phyloP scores from a whole-genome alignment of 2,329 filamentous ascomycete genomes.

The Talaromyces atroroseus region DNA sequence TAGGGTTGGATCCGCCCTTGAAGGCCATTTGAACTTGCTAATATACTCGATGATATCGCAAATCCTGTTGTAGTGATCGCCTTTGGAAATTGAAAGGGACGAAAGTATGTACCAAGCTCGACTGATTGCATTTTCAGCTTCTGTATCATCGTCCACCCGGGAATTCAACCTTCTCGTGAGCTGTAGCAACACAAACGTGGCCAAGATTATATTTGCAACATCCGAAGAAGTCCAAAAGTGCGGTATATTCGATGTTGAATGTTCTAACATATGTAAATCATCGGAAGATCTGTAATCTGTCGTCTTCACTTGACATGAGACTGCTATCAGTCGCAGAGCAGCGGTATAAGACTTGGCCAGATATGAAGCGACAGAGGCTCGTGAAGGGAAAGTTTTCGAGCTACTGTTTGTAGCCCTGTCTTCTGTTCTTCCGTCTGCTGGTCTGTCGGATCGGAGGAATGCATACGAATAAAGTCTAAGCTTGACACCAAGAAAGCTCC shows the following conservation, averaged over 20 bases:
- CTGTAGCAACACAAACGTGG: background rate
- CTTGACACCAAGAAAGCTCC: background rate
- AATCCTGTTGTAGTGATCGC: background rate
- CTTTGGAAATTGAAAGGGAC: background rate
- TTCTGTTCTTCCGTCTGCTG: background rate
- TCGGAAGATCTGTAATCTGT: background rate
- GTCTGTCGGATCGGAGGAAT: background rate
- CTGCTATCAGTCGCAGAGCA: background rate
- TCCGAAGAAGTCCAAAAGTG: background rate
- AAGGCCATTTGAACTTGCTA: background rate
- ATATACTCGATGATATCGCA: background rate
- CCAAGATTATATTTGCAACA: background rate
- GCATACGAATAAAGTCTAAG: background rate
- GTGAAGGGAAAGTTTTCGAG: background rate
- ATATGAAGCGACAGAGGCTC: background rate
- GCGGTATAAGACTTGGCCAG: background rate
- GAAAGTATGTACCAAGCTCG: background rate
- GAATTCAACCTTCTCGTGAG: background rate
- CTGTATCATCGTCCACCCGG: background rate
- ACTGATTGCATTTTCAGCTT: conserved; percentile 12
- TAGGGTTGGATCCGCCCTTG: background rate
- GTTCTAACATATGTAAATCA: background rate
- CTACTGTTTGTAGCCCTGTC: background rate
- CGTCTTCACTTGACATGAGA: background rate
- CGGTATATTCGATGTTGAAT: background rate